A percentile compares a stretch with the other conserved stretches of the same genome.
Evolutionary conservation across 2,329 filamentous ascomycete genomes (phyloP).

Genomic region (Aspergillus oerlinghausenensis): DNA sequence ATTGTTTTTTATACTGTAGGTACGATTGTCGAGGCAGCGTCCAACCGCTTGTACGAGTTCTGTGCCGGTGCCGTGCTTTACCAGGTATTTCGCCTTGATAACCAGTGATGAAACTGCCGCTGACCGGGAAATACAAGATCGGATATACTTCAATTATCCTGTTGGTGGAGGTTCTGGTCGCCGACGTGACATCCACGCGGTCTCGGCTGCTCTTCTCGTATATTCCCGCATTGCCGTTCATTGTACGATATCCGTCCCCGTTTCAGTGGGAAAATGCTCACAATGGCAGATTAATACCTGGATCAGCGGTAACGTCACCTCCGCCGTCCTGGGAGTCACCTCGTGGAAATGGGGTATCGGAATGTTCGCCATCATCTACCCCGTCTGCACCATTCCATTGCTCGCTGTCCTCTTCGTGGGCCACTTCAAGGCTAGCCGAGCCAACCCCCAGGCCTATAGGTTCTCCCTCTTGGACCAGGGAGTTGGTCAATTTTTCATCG

Average conservation of each 20-base stretch:
- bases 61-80: slow-evolving; percentile 57
- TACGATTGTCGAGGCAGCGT: slow-evolving; percentile 54
- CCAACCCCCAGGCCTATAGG: slow-evolving; percentile 43
- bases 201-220: slow-evolving; percentile 62
- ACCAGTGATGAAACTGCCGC: not conserved
- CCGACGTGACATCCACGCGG: slow-evolving; percentile 59
- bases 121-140: slow-evolving; percentile 35
- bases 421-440: slow-evolving; percentile 48
- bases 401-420: slow-evolving; percentile 50
- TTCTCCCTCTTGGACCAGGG: slow-evolving; percentile 44
- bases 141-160: slow-evolving; percentile 60
- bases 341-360: slow-evolving; percentile 61
- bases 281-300: slow-evolving; percentile 53
- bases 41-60: slow-evolving; percentile 49
- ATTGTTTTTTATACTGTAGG: slow-evolving; percentile 54
- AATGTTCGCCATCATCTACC: slow-evolving; percentile 61
- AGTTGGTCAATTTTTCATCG: slow-evolving; percentile 27
- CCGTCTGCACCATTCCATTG: slow-evolving; percentile 53
- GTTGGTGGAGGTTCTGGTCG: slow-evolving; percentile 61
- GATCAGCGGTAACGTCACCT: slow-evolving; percentile 56
- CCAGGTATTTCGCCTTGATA: slow-evolving; percentile 30
- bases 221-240: slow-evolving; percentile 55
- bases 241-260: slow-evolving; percentile 30
- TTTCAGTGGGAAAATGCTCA: not conserved
- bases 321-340: slow-evolving; percentile 46